Evolutionary conservation across 208 protist genomes (phyloP).

Genomic region (Trypanosoma melophagium): DNA sequence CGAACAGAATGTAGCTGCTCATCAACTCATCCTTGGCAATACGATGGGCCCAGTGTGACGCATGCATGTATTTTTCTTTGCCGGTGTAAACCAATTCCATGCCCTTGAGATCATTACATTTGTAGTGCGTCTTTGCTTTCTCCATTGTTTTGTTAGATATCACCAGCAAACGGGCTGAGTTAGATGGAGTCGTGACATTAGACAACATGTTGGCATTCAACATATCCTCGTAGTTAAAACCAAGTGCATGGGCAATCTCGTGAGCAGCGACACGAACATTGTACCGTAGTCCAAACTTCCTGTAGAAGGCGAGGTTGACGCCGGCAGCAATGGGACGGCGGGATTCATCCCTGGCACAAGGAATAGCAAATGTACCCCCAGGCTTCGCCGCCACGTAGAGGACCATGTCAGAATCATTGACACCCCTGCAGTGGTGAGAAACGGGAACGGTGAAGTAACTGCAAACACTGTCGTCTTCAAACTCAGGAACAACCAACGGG

Average conservation of each 20-base stretch:
- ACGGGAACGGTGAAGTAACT: slow-evolving; percentile 17
- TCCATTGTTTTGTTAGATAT: slow-evolving; percentile 27
- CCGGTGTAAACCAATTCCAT: slow-evolving; percentile 76
- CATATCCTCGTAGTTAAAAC: slow-evolving; percentile 43
- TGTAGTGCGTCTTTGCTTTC: slow-evolving; percentile 52
- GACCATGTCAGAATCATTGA: slow-evolving; percentile 14
- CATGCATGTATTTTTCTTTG: slow-evolving; percentile 58
- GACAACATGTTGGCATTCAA: neutral
- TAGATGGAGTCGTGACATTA: slow-evolving; percentile 8
- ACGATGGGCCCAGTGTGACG: too few species aligned
- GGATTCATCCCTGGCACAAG: slow-evolving; percentile 10
- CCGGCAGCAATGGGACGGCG: slow-evolving; percentile 30
- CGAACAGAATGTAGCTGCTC: slow-evolving; percentile 19
- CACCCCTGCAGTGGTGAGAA: neutral
- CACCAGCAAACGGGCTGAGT: slow-evolving; percentile 18
- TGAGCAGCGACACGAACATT: slow-evolving; percentile 44
- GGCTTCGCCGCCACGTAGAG: slow-evolving; percentile 21
- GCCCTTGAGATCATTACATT: slow-evolving; percentile 41
- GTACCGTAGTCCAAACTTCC: slow-evolving; percentile 20
- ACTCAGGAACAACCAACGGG: too few species aligned
- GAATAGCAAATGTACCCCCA: neutral
- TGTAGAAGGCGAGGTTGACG: slow-evolving; percentile 37
- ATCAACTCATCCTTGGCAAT: slow-evolving; percentile 84
- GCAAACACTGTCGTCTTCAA: neutral
- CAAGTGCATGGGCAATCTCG: slow-evolving; percentile 36